Evolutionary conservation across 108 stramenopile species (phyloP), one percentile per base, ranked within the genome.

Genomic region (Seminavis robusta): DNA sequence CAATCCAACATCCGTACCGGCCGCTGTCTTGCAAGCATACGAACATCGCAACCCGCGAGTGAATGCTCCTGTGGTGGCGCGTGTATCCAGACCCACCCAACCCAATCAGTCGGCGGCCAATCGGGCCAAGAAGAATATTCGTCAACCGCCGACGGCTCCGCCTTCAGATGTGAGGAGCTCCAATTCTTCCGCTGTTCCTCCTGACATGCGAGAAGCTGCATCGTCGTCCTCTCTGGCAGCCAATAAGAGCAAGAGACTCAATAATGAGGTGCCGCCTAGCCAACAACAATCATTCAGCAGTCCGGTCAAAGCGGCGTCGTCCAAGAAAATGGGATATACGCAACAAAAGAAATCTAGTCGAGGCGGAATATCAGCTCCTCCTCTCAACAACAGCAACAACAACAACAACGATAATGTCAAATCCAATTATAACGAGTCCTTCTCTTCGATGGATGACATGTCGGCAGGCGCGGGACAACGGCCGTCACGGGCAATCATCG

Each of bases 1-100:
- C 56, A 59, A 63, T 47, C 38, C 42, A 4, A 43, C 27, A 10
- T 2, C 31, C 0, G 73, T 74, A 6, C 73, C 73, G 1, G 17
- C 33, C 1, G 16, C 16, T 1, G 38, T 74, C 16, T 31, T 62
- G 5, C 42, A 40, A 15, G 47, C 36, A 29, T 73, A 52, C 39
- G 54, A 73, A 19, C 2, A 2, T 10, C 48, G 29, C 6, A 29
- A 39, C 17, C 21, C 47, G 59, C 26, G 50, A 40, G 10, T 38
- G 15, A 31, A 26, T 15, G 24, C 29, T n/a, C n/a, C 28, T 7
- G 8, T 24, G 9, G 48, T 50, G 4, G 27, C 28, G 7, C 23
- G 21, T 9, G 29, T 50, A 10, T 13, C 13, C 36, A 37, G 36
- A 11, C 10, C 36, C 36, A 37, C 13, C 36, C 36, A 53, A 21